Evolutionary conservation across 345 rosid species (phyloP).

Genomic region (Aethionema arabicum): DNA sequence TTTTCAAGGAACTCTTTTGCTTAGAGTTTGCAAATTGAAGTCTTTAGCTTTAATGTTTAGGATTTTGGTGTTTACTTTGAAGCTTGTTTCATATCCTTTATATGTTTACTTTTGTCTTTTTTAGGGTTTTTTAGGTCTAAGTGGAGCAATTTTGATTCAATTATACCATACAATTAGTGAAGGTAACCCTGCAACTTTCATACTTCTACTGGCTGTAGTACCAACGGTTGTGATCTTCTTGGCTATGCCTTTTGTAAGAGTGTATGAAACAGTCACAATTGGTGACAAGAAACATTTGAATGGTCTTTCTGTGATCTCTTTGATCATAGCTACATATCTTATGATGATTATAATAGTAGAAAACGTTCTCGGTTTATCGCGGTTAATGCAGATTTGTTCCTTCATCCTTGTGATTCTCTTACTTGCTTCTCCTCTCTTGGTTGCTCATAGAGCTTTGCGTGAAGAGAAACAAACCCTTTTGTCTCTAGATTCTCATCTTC

Average conservation of each 20-base stretch:
- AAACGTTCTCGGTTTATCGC: slow-evolving; percentile 53
- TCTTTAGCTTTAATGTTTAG: not conserved
- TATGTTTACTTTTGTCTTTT: not conserved
- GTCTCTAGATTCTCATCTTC: slow-evolving; percentile 19
- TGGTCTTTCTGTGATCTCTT: slow-evolving; percentile 64
- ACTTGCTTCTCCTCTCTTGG: slow-evolving; percentile 56
- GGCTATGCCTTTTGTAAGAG: slow-evolving; percentile 66
- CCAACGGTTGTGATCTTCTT: slow-evolving; percentile 58
- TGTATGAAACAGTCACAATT: slow-evolving; percentile 42
- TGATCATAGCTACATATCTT: slow-evolving; percentile 64
- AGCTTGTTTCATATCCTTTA: not conserved
- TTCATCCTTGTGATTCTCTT: slow-evolving; percentile 53
- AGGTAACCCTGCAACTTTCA: slow-evolving; percentile 58
- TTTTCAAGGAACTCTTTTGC: not conserved
- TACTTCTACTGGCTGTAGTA: slow-evolving; percentile 69
- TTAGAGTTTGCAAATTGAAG: not conserved
- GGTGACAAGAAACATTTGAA: slow-evolving; percentile 71
- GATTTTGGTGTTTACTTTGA: too few relatives aligned
- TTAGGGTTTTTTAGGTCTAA: slow-evolving; percentile 91
- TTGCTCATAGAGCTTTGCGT: slow-evolving; percentile 53
- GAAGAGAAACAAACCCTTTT: slow-evolving; percentile 38
- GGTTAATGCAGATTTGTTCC: slow-evolving; percentile 45
- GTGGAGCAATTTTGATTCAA: slow-evolving; percentile 83
- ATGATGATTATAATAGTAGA: slow-evolving; percentile 53
- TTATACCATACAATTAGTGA: slow-evolving; percentile 50